Conservation (phyloP, 2,329 filamentous ascomycete genomes). For the Alternaria brassicicola region DNA sequence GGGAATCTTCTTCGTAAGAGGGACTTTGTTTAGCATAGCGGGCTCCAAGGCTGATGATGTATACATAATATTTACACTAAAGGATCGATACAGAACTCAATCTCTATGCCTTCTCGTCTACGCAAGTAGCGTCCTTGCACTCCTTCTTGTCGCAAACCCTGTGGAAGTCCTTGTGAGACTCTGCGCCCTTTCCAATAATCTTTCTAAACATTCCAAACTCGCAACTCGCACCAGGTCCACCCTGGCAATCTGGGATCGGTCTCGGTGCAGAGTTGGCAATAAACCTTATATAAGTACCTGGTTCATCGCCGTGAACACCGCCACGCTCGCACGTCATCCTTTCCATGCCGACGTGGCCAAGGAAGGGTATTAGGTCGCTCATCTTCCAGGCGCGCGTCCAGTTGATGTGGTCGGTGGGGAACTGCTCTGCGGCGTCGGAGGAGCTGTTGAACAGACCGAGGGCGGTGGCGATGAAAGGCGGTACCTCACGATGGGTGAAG, state of each 20-base stretch:
- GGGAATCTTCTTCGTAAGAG: neutral
- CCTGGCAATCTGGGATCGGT: constrained; percentile 54
- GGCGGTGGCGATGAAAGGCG: constrained; percentile 69
- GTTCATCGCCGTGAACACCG: constrained; percentile 53
- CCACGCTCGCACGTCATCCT: constrained; percentile 63
- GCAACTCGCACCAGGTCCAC: constrained; percentile 59
- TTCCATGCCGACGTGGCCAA: constrained; percentile 70
- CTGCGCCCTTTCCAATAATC: constrained; percentile 50
- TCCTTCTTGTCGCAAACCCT: constrained; percentile 37
- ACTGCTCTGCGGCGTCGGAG: constrained; percentile 67
- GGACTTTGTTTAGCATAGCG: neutral
- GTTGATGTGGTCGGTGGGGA: constrained; percentile 62
- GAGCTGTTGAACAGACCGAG: constrained; percentile 73
- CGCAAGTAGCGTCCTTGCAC: constrained; percentile 5
- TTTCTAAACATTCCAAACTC: constrained; percentile 51
- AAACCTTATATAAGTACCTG: constrained; percentile 59
- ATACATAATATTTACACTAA: neutral
- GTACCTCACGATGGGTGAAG: constrained; percentile 72
- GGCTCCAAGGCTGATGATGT: neutral
- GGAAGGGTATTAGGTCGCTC: constrained; percentile 67
- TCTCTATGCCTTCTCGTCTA: neutral
- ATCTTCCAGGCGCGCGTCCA: constrained; percentile 68
- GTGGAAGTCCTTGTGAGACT: constrained; percentile 40
- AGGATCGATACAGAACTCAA: neutral
- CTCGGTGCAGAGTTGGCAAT: constrained; percentile 59